These are phyloP conservation scores for Carex littledalei DNA, from an alignment of 176 grass and related monocot genomes.

Conservation along the genomic window DNA sequence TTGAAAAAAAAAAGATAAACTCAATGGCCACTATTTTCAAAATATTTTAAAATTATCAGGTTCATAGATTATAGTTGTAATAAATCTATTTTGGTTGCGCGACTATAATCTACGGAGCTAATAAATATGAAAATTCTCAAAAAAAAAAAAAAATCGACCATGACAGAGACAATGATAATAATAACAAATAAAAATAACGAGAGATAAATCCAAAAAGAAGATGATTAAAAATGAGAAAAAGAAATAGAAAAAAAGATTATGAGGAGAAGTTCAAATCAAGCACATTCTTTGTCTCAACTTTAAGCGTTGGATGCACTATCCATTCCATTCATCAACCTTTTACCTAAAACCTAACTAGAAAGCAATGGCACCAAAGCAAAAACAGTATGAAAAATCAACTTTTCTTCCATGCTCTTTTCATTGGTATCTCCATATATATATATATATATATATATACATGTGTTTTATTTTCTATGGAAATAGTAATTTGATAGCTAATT, in stretches of 20 bases:
- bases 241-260: not conserved
- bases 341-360: conserved; percentile 30
- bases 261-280: conserved; percentile 1
- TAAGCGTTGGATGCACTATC: conserved; percentile 23
- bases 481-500: conserved; percentile 9
- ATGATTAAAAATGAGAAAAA: not conserved
- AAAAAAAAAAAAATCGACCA: too few relatives aligned
- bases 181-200: not conserved
- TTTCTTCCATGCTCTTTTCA: conserved; percentile 17
- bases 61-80: too few relatives aligned
- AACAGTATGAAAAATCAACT: not conserved
- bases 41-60: too few relatives aligned
- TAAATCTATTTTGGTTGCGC: too few relatives aligned
- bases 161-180: not conserved
- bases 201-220: not conserved
- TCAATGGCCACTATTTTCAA: too few relatives aligned
- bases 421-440: not conserved
- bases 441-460: not conserved
- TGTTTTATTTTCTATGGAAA: not conserved
- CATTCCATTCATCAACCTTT: conserved; percentile 20
- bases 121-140: too few relatives aligned
- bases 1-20: too few relatives aligned
- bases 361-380: not conserved
- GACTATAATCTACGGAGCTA: too few relatives aligned
- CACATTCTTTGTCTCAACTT: conserved; percentile 32